Evolutionary conservation across 139 green algal species (phyloP).

Genomic region (Chlorella sp.): DNA sequence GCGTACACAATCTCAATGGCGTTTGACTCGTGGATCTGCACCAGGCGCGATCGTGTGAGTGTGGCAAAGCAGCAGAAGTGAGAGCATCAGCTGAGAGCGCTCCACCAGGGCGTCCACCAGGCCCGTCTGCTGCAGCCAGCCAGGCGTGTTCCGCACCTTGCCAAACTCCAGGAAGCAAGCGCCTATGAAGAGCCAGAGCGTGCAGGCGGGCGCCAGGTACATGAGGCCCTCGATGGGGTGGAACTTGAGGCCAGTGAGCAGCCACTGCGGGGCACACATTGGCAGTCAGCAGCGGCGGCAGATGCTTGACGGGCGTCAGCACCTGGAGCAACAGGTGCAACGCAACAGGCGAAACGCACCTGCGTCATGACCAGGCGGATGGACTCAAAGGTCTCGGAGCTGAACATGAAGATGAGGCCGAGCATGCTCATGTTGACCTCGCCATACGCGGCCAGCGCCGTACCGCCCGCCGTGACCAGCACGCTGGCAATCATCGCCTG

Average conservation of each 20-base stretch:
- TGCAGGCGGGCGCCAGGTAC: constrained; percentile 77
- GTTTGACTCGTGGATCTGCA: constrained; percentile 35
- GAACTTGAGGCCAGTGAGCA: constrained; percentile 79
- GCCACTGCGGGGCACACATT: too few species aligned
- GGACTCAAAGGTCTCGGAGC: constrained; percentile 62
- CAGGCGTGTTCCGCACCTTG: too few species aligned
- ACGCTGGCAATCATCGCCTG: too few species aligned
- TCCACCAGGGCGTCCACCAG: too few species aligned
- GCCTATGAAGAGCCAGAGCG: constrained; percentile 66
- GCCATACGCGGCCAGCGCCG: constrained; percentile 63
- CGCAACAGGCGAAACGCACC: constrained; percentile 4
- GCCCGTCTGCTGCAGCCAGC: too few species aligned
- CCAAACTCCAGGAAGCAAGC: constrained; percentile 28
- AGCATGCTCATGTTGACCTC: constrained; percentile 56
- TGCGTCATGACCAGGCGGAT: constrained; percentile 84
- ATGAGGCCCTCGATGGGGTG: constrained; percentile 88
- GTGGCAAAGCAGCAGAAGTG: too few species aligned
- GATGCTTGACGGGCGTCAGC: too few species aligned
- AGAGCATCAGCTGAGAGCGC: too few species aligned
- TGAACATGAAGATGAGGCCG: constrained; percentile 70
- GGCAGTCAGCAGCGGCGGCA: too few species aligned
- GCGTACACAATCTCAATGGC: constrained; percentile 33
- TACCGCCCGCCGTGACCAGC: constrained; percentile 67
- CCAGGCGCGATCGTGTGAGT: too few species aligned
- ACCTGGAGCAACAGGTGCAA: too few species aligned